Evolutionary conservation across 768 basidiomycete genomes (phyloP), one percentile per base, ranked within the genome.

Genomic region (Mycena haematopus): DNA sequence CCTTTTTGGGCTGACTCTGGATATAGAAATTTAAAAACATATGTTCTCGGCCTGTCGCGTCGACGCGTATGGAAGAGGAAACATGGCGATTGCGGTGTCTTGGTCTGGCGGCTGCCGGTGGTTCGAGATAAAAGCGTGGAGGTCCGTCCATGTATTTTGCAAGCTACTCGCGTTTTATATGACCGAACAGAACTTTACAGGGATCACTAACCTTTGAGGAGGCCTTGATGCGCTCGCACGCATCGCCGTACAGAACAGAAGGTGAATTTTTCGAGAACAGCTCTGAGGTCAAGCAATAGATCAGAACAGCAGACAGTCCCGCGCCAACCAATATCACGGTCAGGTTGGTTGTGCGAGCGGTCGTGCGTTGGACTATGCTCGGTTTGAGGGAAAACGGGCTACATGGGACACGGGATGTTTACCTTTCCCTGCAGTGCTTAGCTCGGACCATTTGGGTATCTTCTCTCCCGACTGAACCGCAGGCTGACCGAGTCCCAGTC

Each of bases 261-360:
- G 93, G 90, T 27, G 92, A 93, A 72, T 95, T 95, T 72, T 84
- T 87, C n/a, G 93, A 92, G 73, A 93, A 92, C 8, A 94, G 78
- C 70, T 95, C 93, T 8, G 92, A 89, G 17, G 89, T 88, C 33
- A 94, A 80, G 22, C 90, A 90, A 71, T 93, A 95, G 25, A 87
- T 76, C 36, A 95, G 82, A 40, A 95, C 81, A 8, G 84, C 84
- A 31, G 91, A 91, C 25, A 95, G 78, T 19, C 91, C 89, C 6
- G 92, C 93, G n/a, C 93, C 93, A 31, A 93, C 76, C 19, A 95
- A 70, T 47, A 87, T 82, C 21, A 89, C 90, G 69, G 75, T 74
- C 15, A 84, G 60, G 60, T 85, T 84, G 27, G 80, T 78, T 11
- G 84, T 83, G 52, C 80, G 74, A 17, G 80, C 80, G 13, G 83